Percentiles rank a stretch among this genome's conserved stretches.
Conservation (phyloP, 1,284 basidiomycete species). For the Boletus nobilissimus region DNA sequence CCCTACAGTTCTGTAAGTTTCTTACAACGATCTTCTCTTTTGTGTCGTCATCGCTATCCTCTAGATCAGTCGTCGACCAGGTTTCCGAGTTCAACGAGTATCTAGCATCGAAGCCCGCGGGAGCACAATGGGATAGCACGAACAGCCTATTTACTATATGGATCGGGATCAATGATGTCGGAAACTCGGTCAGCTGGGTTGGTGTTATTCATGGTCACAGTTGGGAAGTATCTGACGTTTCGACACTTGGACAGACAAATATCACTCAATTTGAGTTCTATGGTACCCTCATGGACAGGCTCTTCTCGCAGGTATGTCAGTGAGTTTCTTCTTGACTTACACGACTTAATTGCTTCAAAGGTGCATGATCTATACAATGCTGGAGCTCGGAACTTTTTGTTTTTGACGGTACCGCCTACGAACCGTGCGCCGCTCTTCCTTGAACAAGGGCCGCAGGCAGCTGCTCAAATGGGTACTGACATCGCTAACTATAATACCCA, state of each 20-base stretch:
- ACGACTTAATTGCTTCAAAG: slow-evolving; percentile 44
- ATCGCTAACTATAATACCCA: slow-evolving; percentile 64
- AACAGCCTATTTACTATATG: slow-evolving; percentile 70
- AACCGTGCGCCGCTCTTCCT: slow-evolving; percentile 67
- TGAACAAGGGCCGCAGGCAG: slow-evolving; percentile 56
- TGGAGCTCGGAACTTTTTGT: slow-evolving; percentile 71
- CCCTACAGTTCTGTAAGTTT: slow-evolving; percentile 63
- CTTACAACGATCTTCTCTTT: neutral
- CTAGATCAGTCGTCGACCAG: slow-evolving; percentile 70
- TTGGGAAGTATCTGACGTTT: neutral
- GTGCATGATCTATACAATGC: slow-evolving; percentile 62
- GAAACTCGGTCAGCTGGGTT: slow-evolving; percentile 64
- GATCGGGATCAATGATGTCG: slow-evolving; percentile 76
- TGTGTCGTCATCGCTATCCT: neutral
- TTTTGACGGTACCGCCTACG: slow-evolving; percentile 73
- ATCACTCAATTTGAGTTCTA: slow-evolving; percentile 64
- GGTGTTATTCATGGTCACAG: slow-evolving; percentile 22
- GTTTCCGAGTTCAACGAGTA: slow-evolving; percentile 65
- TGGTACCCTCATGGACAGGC: slow-evolving; percentile 59
- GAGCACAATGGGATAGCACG: slow-evolving; percentile 62
- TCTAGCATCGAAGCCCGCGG: slow-evolving; percentile 60
- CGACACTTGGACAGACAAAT: slow-evolving; percentile 55
- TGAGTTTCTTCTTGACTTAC: neutral
- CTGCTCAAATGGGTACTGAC: slow-evolving; percentile 51
- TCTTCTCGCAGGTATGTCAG: slow-evolving; percentile 62